These are phyloP conservation scores for Parathielavia hyrcaniae DNA, from an alignment of 495 filamentous ascomycete species.

Conservation along the genomic window DNA sequence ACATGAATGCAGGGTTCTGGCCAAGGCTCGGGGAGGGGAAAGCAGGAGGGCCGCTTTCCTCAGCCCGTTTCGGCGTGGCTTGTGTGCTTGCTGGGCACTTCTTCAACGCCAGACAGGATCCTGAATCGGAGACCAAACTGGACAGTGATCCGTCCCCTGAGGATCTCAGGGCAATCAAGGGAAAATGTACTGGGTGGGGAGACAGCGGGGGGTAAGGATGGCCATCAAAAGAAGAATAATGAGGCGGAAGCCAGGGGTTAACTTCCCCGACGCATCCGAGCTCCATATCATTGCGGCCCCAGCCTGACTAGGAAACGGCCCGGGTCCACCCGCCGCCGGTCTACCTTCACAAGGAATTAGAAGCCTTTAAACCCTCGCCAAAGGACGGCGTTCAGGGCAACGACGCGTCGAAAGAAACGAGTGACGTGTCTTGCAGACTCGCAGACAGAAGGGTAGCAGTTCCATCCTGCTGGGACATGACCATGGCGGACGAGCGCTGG, in stretches of 20 bases:
- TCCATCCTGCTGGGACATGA: conserved; percentile 15
- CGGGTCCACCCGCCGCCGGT: conserved; percentile 5
- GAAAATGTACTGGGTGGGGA: conserved; percentile 9
- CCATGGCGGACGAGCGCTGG: background rate
- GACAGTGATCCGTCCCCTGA: background rate
- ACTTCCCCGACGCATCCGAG: conserved; percentile 12
- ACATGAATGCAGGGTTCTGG: background rate
- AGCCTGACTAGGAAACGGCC: conserved; percentile 14
- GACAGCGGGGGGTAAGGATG: background rate
- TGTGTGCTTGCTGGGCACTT: background rate
- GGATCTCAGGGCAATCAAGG: background rate
- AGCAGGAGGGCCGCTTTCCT: background rate
- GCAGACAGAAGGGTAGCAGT: conserved; percentile 8
- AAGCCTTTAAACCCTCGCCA: background rate
- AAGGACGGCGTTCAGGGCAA: background rate
- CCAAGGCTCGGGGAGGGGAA: background rate
- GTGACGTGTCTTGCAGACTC: background rate
- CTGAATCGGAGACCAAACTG: background rate
- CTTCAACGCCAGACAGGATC: background rate
- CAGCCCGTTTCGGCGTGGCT: background rate
- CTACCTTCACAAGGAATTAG: background rate
- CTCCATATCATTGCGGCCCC: conserved; percentile 10
- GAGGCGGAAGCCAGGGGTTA: conserved; percentile 11
- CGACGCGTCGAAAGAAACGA: background rate
- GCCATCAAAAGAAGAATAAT: background rate